Base-by-base conservation (phyloP, 768 basidiomycete genomes). In the Baorangia bicolor region DNA sequence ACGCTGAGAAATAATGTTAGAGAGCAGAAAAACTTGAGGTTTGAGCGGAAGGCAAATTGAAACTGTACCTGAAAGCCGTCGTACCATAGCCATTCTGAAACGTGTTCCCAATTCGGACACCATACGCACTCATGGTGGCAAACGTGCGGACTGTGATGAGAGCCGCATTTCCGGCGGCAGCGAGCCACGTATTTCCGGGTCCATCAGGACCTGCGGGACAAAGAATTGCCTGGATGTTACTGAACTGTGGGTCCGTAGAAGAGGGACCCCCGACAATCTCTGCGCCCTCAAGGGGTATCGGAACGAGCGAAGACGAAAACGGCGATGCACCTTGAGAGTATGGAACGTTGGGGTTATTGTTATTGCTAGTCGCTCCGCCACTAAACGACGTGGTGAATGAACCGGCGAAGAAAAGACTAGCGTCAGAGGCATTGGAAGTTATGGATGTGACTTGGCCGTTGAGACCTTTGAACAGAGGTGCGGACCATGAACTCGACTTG, bases 91-190 rank as follows among this genome's bases (percentile, higher is more conserved):
- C 82, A 48, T 78, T 73, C 59, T 86, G 78, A 71, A 96, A 92
- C 9, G 94, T 95, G 74, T 99, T 98, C 27, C 94, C 95, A 28
- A 99, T 76, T 42, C 97, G 85, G 45, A 98, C 68, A 5, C 96
- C 97, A 53, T 78, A 85, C 4, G 85, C 89, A 46, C 81, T 84
- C 53, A 91, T 81, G 65, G 79, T 88, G 27, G 84, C 76, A 67
- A 88, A 91, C n/a, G 86, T 81, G 55, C 88, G 79, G 41, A 92
- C 76, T 28, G 88, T 93, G 61, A 98, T 81, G 51, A 88, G 77
- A 2, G 92, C 88, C 23, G 77, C 74, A 27, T 77, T 84, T 20
- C 82, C 85, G 65, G 92, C 87, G 45, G 81, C 77, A 34, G 86
- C 89, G 49, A 96, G 82, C 96, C 96, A 99, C 1, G 86, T 84